Percentiles rank a stretch among this genome's conserved stretches.
These are phyloP conservation scores for Aleurites moluccanus DNA, from an alignment of 441 rosid species.

Conservation along the genomic window DNA sequence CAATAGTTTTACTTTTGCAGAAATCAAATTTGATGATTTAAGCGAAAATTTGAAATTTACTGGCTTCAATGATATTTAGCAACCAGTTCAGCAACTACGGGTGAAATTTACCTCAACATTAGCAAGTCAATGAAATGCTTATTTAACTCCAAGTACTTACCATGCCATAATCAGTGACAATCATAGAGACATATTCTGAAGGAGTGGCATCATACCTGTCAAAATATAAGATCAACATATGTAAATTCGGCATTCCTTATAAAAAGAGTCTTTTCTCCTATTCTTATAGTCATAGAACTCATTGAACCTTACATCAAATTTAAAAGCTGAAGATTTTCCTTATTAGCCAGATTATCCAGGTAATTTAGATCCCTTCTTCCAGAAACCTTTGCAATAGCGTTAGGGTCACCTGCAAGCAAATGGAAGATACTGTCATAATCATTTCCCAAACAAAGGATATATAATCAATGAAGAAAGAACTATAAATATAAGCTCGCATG, in stretches of 20 bases:
- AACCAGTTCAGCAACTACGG: not conserved
- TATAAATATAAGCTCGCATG: not conserved
- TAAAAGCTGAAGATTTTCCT: conserved; percentile 68
- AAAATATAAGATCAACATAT: conserved; percentile 21
- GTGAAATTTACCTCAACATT: not conserved
- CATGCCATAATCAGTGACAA: conserved; percentile 97
- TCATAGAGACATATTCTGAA: conserved; percentile 83
- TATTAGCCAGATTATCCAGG: conserved; percentile 52
- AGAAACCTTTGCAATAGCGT: conserved; percentile 65
- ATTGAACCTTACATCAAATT: conserved; percentile 65
- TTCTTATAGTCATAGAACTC: not conserved
- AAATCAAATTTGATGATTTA: not conserved
- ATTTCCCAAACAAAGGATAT: not conserved
- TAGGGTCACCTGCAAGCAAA: conserved; percentile 73
- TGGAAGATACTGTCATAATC: conserved; percentile 4
- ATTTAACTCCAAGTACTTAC: conserved; percentile 39
- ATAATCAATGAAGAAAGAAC: not conserved
- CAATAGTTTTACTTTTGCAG: not conserved
- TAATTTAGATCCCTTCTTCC: conserved; percentile 63
- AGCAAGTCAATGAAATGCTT: not conserved
- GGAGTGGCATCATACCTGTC: conserved; percentile 93
- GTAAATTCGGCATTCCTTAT: not conserved
- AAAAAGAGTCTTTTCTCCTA: not conserved
- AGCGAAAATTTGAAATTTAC: too few relatives aligned
- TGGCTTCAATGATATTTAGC: too few relatives aligned